Evolutionary conservation across 495 filamentous ascomycete genomes (phyloP).

Genomic region (Hapsidospora chrysogenum): DNA sequence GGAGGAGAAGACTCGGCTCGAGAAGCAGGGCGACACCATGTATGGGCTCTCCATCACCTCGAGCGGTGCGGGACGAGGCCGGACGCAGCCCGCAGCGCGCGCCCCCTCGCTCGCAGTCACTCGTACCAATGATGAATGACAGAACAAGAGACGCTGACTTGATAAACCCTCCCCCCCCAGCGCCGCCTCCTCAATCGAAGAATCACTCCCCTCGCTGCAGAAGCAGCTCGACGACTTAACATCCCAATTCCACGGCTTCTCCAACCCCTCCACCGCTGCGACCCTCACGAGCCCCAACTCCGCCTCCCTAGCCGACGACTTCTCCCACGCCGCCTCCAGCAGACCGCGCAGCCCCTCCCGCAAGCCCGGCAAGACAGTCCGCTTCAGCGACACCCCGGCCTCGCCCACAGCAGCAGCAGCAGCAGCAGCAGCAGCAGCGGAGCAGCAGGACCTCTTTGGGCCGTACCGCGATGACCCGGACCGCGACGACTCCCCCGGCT

Average conservation of each 20-base stretch:
- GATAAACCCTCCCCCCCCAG: constrained; percentile 9
- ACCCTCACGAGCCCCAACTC: constrained; percentile 49
- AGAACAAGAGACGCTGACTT: neutral
- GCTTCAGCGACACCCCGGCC: constrained; percentile 58
- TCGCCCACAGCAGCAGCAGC: no score
- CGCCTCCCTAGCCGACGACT: constrained; percentile 45
- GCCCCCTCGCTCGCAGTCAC: no score
- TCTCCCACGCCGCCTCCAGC: constrained; percentile 36
- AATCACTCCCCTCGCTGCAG: constrained; percentile 33
- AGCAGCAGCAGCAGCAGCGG: no score
- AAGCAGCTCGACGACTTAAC: constrained; percentile 42
- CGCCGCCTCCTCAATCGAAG: constrained; percentile 24
- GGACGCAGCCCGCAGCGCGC: no score
- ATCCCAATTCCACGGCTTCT: constrained; percentile 43
- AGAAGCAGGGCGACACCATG: constrained; percentile 42
- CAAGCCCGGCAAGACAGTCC: constrained; percentile 61
- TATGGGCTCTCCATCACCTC: no score
- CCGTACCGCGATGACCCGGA: constrained; percentile 38
- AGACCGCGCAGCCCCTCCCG: no score
- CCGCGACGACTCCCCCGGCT: constrained; percentile 29
- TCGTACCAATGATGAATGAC: no score
- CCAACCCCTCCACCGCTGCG: constrained; percentile 26
- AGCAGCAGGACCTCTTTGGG: constrained; percentile 48
- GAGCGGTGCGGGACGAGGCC: no score
- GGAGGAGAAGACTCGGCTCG: constrained; percentile 43